These are phyloP conservation scores for Fusarium virguliforme DNA, from an alignment of 2,329 filamentous ascomycete genomes.

Conservation along the genomic window DNA sequence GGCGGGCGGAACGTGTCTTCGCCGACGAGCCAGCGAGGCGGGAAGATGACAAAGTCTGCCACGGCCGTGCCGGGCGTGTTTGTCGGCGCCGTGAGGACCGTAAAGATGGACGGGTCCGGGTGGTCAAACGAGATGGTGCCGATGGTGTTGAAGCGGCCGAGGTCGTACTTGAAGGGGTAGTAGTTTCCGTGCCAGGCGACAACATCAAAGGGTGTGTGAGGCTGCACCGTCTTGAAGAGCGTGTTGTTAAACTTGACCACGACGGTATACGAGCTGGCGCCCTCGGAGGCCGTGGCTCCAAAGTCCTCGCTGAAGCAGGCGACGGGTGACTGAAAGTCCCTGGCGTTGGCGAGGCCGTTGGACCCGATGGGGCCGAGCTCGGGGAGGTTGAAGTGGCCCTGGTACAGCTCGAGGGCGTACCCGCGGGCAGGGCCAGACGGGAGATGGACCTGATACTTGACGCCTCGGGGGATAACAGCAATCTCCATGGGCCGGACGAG, in stretches of 20 bases:
- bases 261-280: conserved; percentile 63
- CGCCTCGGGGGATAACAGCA: conserved; percentile 80
- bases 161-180: conserved; percentile 86
- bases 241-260: conserved; percentile 77
- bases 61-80: conserved; percentile 74
- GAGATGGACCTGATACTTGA: conserved; percentile 81
- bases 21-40: conserved; percentile 78
- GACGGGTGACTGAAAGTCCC: conserved; percentile 82
- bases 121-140: conserved; percentile 83
- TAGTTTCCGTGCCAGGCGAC: conserved; percentile 88
- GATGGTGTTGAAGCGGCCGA: conserved; percentile 82
- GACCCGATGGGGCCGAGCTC: conserved; percentile 82
- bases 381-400: conserved; percentile 80
- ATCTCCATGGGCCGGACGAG: conserved; percentile 86
- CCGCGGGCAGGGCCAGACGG: conserved; percentile 75
- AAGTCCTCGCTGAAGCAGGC: conserved; percentile 78
- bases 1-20: conserved; percentile 81
- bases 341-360: conserved; percentile 80
- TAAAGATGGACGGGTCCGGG: conserved; percentile 85
- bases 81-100: conserved; percentile 77
- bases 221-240: conserved; percentile 76
- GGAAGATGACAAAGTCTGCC: conserved; percentile 82
- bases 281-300: conserved; percentile 59
- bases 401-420: conserved; percentile 83
- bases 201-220: conserved; percentile 83